Conservation (phyloP, 192 early-diverging fungal genomes). For the Mortierella claussenii region DNA sequence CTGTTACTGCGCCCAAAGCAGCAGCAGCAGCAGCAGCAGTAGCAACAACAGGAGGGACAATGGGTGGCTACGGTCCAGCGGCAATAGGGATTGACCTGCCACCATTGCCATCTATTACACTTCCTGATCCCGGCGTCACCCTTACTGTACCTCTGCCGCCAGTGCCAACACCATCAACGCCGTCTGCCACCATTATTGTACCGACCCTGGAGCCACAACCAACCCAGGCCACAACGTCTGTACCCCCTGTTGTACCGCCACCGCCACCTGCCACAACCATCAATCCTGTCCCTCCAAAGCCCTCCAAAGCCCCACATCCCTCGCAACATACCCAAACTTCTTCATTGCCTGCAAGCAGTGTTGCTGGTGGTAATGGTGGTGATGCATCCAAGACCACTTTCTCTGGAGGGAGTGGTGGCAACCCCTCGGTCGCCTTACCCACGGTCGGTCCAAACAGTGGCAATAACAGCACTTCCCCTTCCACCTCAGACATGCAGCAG, state of each 20-base stretch:
- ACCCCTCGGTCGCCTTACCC: no score
- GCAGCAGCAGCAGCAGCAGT: no score
- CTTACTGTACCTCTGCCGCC: background rate
- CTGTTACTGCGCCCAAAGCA: background rate
- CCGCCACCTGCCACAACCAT: background rate
- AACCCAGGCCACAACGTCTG: slow-evolving; percentile 1
- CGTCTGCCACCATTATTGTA: background rate
- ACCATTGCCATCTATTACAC: no score
- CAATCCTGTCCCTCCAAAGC: slow-evolving; percentile 4
- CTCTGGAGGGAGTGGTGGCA: background rate
- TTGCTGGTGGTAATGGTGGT: background rate
- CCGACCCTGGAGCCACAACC: background rate
- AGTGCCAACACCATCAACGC: background rate
- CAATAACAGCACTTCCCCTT: background rate
- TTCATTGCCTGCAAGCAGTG: background rate
- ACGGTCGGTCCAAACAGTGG: background rate
- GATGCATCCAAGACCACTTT: background rate
- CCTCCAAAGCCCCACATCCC: background rate
- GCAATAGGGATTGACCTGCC: background rate
- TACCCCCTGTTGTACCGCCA: background rate
- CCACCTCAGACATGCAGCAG: slow-evolving; percentile 6
- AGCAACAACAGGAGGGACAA: no score
- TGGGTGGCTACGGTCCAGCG: no score
- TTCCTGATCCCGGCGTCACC: background rate
- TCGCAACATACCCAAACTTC: background rate